These are phyloP conservation scores for Lecanicillium sp. DNA, from an alignment of 2,329 filamentous ascomycete genomes.

Conservation along the genomic window DNA sequence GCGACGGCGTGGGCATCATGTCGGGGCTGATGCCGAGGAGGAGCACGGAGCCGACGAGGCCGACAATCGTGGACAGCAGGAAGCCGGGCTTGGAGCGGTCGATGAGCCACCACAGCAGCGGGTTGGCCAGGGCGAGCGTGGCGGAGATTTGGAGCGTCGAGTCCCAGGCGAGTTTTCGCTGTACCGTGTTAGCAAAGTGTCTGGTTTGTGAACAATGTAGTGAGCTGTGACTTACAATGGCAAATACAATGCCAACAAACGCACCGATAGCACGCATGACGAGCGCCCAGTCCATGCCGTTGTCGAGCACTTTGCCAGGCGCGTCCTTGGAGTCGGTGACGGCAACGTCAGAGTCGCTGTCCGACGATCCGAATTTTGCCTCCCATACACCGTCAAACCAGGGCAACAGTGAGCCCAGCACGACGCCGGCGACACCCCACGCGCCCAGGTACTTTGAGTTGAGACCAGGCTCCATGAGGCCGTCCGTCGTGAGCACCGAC, in stretches of 20 bases:
- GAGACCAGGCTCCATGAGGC: slow-evolving; percentile 35
- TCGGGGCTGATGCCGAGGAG: slow-evolving; percentile 71
- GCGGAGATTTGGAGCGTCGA: slow-evolving; percentile 90
- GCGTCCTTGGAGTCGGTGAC: slow-evolving; percentile 24
- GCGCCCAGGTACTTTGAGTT: slow-evolving; percentile 65
- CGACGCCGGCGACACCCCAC: slow-evolving; percentile 77
- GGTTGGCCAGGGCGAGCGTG: slow-evolving; percentile 84
- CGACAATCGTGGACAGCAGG: slow-evolving; percentile 67
- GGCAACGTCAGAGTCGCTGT: slow-evolving; percentile 25
- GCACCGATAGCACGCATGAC: slow-evolving; percentile 53
- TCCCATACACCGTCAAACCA: slow-evolving; percentile 78
- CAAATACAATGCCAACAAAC: slow-evolving; percentile 56
- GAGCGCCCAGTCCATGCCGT: slow-evolving; percentile 66
- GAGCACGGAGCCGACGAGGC: slow-evolving; percentile 65
- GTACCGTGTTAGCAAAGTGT: slow-evolving; percentile 7
- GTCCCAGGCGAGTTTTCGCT: slow-evolving; percentile 89
- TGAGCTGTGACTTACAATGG: slow-evolving; percentile 59
- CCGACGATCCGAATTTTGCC: slow-evolving; percentile 37
- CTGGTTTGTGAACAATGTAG: background rate
- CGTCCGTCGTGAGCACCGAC: slow-evolving; percentile 53
- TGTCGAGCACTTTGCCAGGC: slow-evolving; percentile 26
- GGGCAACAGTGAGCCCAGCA: slow-evolving; percentile 72
- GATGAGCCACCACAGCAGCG: slow-evolving; percentile 91
- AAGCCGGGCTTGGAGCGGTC: slow-evolving; percentile 85
- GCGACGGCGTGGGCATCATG: slow-evolving; percentile 64